These are phyloP conservation scores for Fusarium sp. DNA, from an alignment of 2,329 filamentous ascomycete genomes.

Conservation along the genomic window DNA sequence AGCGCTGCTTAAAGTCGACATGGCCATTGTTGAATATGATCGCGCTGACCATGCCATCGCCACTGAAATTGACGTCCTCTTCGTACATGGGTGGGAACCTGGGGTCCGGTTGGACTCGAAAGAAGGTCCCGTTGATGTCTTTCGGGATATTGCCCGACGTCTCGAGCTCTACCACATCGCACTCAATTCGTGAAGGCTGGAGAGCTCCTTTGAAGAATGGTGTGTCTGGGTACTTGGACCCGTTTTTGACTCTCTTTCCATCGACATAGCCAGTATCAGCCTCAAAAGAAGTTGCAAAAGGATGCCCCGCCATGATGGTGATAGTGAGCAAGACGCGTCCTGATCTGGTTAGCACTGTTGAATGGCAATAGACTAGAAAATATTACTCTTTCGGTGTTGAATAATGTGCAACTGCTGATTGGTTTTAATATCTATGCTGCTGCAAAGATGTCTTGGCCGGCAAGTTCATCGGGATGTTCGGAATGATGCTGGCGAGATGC, in stretches of 20 bases:
- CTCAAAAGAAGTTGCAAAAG: not conserved
- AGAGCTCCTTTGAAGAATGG: slow-evolving; percentile 14
- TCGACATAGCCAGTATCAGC: not conserved
- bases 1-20: slow-evolving; percentile 23
- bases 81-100: slow-evolving; percentile 24
- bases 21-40: slow-evolving; percentile 11
- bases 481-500: no score
- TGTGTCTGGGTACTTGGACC: slow-evolving; percentile 6
- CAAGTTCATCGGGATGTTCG: no score
- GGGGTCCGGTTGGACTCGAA: slow-evolving; percentile 30
- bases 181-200: slow-evolving; percentile 16
- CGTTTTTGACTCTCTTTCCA: not conserved
- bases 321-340: not conserved
- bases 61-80: slow-evolving; percentile 33
- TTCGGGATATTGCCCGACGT: slow-evolving; percentile 8
- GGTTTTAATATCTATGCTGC: no score
- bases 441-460: no score
- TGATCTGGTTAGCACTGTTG: no score
- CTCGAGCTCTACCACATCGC: slow-evolving; percentile 17
- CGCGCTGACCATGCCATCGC: slow-evolving; percentile 29
- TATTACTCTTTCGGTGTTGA: no score
- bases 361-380: no score
- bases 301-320: not conserved
- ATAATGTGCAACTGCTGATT: no score
- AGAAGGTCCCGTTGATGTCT: slow-evolving; percentile 34